These are phyloP conservation scores for Lagenidium giganteum DNA, from an alignment of 352 stramenopile species.

Conservation along the genomic window DNA sequence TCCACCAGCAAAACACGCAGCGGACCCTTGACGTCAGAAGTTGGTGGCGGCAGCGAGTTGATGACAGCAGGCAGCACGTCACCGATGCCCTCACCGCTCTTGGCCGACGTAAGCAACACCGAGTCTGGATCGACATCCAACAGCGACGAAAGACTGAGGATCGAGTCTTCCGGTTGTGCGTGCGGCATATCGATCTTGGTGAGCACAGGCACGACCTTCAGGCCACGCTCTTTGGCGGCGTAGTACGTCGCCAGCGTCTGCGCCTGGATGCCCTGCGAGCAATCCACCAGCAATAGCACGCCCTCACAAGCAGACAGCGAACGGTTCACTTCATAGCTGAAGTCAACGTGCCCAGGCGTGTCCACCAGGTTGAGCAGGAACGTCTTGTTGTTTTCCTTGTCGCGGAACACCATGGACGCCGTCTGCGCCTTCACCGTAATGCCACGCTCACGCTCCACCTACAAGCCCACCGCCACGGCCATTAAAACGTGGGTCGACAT, in stretches of 20 bases:
- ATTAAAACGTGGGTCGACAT: not conserved
- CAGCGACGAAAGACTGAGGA: conserved; percentile 71
- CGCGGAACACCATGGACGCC: conserved; percentile 93
- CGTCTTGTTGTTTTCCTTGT: conserved; percentile 40
- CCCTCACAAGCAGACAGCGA: conserved; percentile 96
- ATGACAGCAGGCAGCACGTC: conserved; percentile 84
- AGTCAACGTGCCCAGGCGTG: conserved; percentile 97
- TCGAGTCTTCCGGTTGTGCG: conserved; percentile 89
- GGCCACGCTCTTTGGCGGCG: conserved; percentile 92
- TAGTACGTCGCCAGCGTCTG: conserved; percentile 98
- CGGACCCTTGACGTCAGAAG: conserved; percentile 51
- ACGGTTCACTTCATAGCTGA: conserved; percentile 97
- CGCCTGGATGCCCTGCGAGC: conserved; percentile 96
- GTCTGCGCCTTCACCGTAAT: conserved; percentile 99
- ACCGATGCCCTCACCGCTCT: conserved; percentile 88
- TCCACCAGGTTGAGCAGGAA: conserved; percentile 98
- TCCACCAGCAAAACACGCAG: conserved; percentile 95
- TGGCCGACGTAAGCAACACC: conserved; percentile 94
- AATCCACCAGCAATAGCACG: conserved; percentile 97
- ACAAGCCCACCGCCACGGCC: not conserved
- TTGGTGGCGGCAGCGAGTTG: conserved; percentile 54
- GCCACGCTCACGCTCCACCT: conserved; percentile 95
- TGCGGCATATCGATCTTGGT: conserved; percentile 99
- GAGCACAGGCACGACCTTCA: conserved; percentile 95
- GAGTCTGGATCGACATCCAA: conserved; percentile 92